A percentile compares a stretch with the other conserved stretches of the same genome.
Evolutionary conservation across 495 filamentous ascomycete genomes (phyloP).

Genomic region (Sporormia fimetaria): DNA sequence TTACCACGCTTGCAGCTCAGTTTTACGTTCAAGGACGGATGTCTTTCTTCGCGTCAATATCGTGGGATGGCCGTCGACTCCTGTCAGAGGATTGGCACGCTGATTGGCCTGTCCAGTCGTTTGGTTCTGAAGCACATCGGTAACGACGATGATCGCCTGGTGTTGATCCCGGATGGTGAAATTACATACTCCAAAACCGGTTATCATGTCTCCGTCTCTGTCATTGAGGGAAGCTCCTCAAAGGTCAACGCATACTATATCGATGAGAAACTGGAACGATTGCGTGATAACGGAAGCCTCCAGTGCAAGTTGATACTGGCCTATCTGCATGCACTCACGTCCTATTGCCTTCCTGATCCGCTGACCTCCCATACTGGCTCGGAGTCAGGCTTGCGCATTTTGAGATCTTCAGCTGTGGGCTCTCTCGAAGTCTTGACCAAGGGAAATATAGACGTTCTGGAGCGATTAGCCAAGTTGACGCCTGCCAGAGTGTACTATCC

Average conservation of each 20-base stretch:
- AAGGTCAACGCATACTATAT: conserved; percentile 5
- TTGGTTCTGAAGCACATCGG: conserved; percentile 5
- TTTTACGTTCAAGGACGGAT: conserved; percentile 2
- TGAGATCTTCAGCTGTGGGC: not conserved
- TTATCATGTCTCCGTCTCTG: conserved; percentile 31
- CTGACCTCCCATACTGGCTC: conserved; percentile 9
- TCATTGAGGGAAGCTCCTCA: conserved; percentile 5
- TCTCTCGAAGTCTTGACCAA: conserved; percentile 1
- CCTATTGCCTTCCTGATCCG: conserved; percentile 5
- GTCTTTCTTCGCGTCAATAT: conserved; percentile 11
- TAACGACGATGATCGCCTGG: conserved; percentile 1
- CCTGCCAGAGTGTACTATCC: conserved; percentile 50
- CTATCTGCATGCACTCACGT: conserved; percentile 8
- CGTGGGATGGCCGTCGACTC: conserved; percentile 16
- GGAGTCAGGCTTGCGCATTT: not conserved
- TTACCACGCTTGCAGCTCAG: conserved; percentile 10
- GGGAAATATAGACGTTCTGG: conserved; percentile 1
- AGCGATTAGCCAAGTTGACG: conserved; percentile 29
- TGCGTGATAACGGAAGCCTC: conserved; percentile 3
- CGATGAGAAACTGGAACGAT: not conserved
- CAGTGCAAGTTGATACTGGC: conserved; percentile 1
- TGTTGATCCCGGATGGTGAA: conserved; percentile 11
- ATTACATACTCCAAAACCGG: conserved; percentile 36
- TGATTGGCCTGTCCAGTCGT: conserved; percentile 11
- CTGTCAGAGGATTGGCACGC: conserved; percentile 9